A percentile compares a stretch with the other conserved stretches of the same genome.
These are phyloP conservation scores for Lizanozyma gosingica DNA, from an alignment of 1,139 yeast genomes.

Conservation along the genomic window DNA sequence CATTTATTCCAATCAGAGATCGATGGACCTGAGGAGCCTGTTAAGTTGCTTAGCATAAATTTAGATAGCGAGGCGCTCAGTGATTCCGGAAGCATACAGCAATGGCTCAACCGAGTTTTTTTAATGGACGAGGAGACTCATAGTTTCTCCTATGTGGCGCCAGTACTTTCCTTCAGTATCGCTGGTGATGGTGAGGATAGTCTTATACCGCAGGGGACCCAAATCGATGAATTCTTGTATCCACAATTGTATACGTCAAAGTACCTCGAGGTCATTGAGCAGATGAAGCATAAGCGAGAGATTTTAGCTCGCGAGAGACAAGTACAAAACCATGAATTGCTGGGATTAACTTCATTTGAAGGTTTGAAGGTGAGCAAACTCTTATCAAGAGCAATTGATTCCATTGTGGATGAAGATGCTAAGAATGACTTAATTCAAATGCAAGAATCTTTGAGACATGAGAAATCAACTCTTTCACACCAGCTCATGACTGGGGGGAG, in stretches of 20 bases:
- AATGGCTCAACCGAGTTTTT: neutral
- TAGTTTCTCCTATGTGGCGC: constrained; percentile 20
- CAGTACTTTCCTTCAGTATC: constrained; percentile 25
- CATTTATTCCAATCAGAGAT: neutral
- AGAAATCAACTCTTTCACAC: neutral
- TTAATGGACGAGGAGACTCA: neutral
- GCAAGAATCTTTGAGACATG: constrained; percentile 12
- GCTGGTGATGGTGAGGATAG: constrained; percentile 18
- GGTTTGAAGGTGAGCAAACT: constrained; percentile 25
- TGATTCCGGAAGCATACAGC: constrained; percentile 17
- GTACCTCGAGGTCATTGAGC: constrained; percentile 12
- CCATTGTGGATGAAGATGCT: constrained; percentile 10
- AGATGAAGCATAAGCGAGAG: constrained; percentile 13
- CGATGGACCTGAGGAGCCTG: neutral
- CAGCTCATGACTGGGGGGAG: neutral
- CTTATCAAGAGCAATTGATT: constrained; percentile 14
- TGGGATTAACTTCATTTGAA: constrained; percentile 26
- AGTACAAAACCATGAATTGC: constrained; percentile 14
- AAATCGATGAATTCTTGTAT: constrained; percentile 20
- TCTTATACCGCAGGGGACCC: constrained; percentile 8
- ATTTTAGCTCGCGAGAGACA: constrained; percentile 11
- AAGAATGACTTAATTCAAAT: constrained; percentile 11
- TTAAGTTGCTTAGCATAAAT: constrained; percentile 1
- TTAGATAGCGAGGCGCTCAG: constrained; percentile 7
- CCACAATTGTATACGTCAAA: constrained; percentile 23